Base-by-base conservation (phyloP, 2,329 filamentous ascomycete species). In the Aspergillus hortae region DNA sequence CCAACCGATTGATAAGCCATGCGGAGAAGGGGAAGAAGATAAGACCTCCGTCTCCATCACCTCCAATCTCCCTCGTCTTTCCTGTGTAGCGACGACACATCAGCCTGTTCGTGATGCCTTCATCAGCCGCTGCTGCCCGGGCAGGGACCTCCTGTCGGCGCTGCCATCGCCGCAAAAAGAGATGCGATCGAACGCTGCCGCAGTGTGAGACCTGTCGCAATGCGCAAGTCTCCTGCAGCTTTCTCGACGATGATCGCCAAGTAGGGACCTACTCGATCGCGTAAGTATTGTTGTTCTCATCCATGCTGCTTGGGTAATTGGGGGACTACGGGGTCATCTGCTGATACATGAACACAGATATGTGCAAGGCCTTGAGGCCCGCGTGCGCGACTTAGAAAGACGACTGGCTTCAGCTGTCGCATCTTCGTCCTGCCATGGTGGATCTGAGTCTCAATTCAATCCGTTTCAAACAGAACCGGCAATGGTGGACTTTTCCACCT, bases 161-260 rank as follows among this genome's bases (percentile, higher is more conserved):
- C 11, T 76, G 74, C 49, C 70, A 76, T 55, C 67, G 66, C 42
- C 59, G 74, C 19, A 77, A 76, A 58, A 77, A 77, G 63, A 66
- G 68, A 44, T 77, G 74, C 52, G 74, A 76, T 57, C 63, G 70
- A 10, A 53, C 49, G 1, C 53, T 77, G 17, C 74, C 74, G 1
- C 58, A 65, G 32, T 77, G 74, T 52, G 61, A 67, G 6, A 74
- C 73, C 40, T 77, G 74, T 55, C 58, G 58, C 12, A 56, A 59
- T 21, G 73, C 73, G 4, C 61, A 64, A 15, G 64, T 74, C 2
- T 49, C 59, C 4, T 76, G 74, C 59, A 77, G 74, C 56, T 75
- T 75, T 48, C 60, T 70, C 7, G 68, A 74, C 33, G 68, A 73
- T 52, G 64, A 72, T 42, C 53, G 65, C 15, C 68, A 74, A 36